Conservation (phyloP, 495 filamentous ascomycete genomes). For the Aspergillus biplanus region DNA sequence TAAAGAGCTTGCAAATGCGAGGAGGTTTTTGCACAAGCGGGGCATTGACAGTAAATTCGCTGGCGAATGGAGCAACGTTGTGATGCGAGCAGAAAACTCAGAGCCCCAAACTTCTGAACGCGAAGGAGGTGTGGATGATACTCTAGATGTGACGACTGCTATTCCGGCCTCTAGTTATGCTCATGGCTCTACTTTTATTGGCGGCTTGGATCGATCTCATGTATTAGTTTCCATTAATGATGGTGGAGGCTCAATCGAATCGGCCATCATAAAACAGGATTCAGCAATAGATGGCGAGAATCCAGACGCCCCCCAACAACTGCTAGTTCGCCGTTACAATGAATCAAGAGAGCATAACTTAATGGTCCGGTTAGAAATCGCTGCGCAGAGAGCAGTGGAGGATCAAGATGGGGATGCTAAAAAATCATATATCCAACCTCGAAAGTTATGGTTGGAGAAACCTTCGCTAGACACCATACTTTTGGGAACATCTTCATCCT, state of each 20-base stretch:
- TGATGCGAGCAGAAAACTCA: constrained; percentile 15
- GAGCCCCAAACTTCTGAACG: not conserved
- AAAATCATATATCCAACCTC: not conserved
- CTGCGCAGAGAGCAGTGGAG: constrained; percentile 12
- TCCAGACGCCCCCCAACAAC: not conserved
- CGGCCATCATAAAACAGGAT: not conserved
- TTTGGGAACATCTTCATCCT: not conserved
- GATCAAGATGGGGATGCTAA: constrained; percentile 8
- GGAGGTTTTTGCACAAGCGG: constrained; percentile 32
- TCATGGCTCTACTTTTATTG: no score
- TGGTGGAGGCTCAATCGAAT: not conserved
- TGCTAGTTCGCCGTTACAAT: not conserved
- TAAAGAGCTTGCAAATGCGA: constrained; percentile 33
- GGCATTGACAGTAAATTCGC: constrained; percentile 31
- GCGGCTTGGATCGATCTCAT: no score
- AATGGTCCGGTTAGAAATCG: constrained; percentile 26
- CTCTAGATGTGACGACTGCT: not conserved
- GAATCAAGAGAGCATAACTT: not conserved
- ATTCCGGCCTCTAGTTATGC: not conserved
- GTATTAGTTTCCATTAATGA: not conserved
- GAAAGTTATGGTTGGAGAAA: not conserved
- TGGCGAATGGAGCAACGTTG: constrained; percentile 38
- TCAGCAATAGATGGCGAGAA: not conserved
- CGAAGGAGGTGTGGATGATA: not conserved
- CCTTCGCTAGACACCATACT: not conserved